Base-by-base conservation (phyloP, 805 yeast genomes). In the Candida piceae region DNA sequence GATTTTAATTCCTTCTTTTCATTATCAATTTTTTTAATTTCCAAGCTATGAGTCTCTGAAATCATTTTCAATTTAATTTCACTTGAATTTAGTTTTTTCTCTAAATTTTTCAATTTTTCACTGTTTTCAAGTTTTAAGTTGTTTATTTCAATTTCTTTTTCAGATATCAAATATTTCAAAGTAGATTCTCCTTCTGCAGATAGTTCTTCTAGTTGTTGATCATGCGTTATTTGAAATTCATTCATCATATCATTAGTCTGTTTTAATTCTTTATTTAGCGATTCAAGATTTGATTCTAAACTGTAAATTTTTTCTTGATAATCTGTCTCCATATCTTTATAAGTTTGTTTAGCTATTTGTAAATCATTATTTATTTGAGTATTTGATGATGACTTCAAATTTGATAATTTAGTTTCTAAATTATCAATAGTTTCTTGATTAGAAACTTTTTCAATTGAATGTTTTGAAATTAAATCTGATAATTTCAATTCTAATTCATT, bases 191-290 rank as follows among this genome's bases (percentile, higher is more conserved):
- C n/a, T 7, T 32, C 17, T 7, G 21, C 16, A 7, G 18, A 35
- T 16, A 27, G 10, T 16, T 29, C 31, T 17, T 37, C 38, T 1
- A 45, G 23, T 20, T 45, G 49, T 36, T 45, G 34, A 26, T 42
- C 48, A 26, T 46, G 48, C 11, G 46, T 42, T n/a, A 29, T 7
- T 18, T 46, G 46, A 40, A 40, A 44, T 2, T 46, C 48, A 19
- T 35, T 29, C 44, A 44, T 38, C 42, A 42, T 38, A 19, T 29
- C 12, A 30, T 44, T 42, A 18, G 45, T 35, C 11, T 38, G 34
- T 27, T 42, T 47, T 18, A 45, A 31, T 31, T 47, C 49, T 20
- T 36, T 41, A 7, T 36, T 34, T 29, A 44, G 23, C 13, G 37
- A 32, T 4, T 9, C 12, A 16, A 46, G 16, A 29, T 40, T 39